phyloP scores from a whole-genome alignment of 1,284 basidiomycete species.

The Amylostereum chailletii region DNA sequence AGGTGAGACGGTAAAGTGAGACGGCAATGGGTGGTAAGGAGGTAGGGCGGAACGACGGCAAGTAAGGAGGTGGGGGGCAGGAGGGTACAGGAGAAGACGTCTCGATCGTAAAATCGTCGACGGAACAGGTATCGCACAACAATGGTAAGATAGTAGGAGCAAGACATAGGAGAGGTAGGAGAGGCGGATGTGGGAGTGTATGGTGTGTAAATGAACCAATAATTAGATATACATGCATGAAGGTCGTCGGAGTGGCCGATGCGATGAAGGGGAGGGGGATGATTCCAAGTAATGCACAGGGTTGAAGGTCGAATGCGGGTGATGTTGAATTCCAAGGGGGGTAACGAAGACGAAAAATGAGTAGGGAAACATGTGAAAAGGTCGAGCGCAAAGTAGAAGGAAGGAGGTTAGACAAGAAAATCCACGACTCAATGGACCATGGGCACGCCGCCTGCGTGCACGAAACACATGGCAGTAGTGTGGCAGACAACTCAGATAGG shows the following conservation, averaged over 20 bases:
- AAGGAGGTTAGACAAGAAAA: not conserved
- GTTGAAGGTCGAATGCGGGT: not conserved
- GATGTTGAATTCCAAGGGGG: not conserved
- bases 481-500: constrained; percentile 1
- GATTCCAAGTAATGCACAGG: not conserved
- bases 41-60: not conserved
- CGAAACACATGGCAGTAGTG: not conserved
- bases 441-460: too few species aligned
- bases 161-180: not conserved
- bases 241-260: not conserved
- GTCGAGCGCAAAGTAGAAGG: not conserved
- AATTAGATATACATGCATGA: constrained; percentile 4
- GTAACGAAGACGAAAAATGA: not conserved
- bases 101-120: not conserved
- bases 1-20: not conserved
- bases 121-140: not conserved
- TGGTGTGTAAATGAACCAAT: constrained; percentile 6
- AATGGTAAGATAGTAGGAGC: not conserved
- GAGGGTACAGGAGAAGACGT: not conserved
- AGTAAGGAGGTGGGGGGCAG: not conserved
- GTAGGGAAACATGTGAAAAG: not conserved
- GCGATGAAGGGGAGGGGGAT: not conserved
- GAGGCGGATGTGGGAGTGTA: not conserved
- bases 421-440: not conserved
- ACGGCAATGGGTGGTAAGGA: not conserved